Percentiles rank a stretch among this genome's conserved stretches.
phyloP scores from a whole-genome alignment of 208 protist genomes.

The Strigomonas oncopelti region DNA sequence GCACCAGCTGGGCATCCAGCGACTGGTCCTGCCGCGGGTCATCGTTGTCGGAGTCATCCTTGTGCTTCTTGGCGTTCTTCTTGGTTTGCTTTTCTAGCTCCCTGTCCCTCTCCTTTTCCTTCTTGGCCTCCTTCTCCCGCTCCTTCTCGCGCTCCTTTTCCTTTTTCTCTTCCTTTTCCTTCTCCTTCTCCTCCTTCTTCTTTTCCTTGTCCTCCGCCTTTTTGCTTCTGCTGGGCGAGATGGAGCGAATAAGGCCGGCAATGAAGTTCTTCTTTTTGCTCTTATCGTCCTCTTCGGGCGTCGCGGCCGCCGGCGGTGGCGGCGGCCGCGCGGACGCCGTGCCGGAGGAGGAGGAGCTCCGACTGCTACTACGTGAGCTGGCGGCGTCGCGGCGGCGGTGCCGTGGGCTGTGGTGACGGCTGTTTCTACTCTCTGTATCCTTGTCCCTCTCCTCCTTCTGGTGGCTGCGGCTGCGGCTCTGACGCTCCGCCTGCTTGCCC shows the following conservation, averaged over 20 bases:
- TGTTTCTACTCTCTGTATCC: not conserved
- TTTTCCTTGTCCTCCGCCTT: not conserved
- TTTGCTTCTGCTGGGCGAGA: not conserved
- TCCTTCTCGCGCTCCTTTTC: not conserved
- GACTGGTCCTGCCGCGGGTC: not conserved
- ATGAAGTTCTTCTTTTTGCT: not conserved
- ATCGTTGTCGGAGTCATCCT: not conserved
- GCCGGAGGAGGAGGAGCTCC: not conserved
- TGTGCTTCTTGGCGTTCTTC: constrained; percentile 6
- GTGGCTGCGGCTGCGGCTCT: constrained; percentile 9
- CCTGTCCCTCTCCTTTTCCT: constrained; percentile 17
- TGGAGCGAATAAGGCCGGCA: too few species aligned
- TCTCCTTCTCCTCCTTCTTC: constrained; percentile 3
- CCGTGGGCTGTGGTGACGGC: not conserved
- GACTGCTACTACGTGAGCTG: not conserved
- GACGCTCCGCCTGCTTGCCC: not conserved
- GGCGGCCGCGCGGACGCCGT: not conserved
- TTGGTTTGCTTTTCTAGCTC: not conserved
- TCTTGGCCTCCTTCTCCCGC: not conserved
- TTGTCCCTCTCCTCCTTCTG: not conserved
- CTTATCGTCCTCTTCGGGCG: not conserved
- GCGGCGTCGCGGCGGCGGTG: not conserved
- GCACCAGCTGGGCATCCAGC: not conserved
- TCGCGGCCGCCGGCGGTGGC: not conserved
- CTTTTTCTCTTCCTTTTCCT: constrained; percentile 15